Evolutionary conservation across 495 filamentous ascomycete species (phyloP).

Genomic region (Astrothelium macrocarpum): DNA sequence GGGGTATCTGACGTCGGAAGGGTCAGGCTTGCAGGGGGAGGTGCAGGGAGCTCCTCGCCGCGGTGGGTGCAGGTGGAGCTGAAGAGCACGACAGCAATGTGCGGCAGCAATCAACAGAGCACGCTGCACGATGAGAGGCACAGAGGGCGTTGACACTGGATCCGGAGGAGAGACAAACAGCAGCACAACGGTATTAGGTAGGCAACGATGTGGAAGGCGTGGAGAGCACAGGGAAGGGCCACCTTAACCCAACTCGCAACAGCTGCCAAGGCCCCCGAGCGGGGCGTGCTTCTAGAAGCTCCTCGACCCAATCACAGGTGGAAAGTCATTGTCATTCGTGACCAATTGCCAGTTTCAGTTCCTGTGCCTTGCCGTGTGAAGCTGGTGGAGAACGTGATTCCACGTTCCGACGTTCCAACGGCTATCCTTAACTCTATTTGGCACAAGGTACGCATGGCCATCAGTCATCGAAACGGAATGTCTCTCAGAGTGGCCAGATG

Average conservation of each 20-base stretch:
- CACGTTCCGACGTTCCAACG: too few relatives aligned
- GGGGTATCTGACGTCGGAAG: slow-evolving; percentile 7
- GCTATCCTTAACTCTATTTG: too few relatives aligned
- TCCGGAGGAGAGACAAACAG: too few relatives aligned
- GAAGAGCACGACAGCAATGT: not conserved
- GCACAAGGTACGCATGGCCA: too few relatives aligned
- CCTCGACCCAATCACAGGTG: not conserved
- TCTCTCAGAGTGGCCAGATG: too few relatives aligned
- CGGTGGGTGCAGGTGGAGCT: too few relatives aligned
- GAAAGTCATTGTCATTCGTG: not conserved
- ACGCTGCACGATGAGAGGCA: not conserved
- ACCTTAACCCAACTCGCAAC: not conserved
- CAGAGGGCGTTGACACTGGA: too few relatives aligned
- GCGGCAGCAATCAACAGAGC: not conserved
- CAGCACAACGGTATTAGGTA: not conserved
- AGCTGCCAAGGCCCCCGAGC: not conserved
- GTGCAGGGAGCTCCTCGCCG: slow-evolving; percentile 1
- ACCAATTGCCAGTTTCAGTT: not conserved
- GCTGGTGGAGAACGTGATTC: too few relatives aligned
- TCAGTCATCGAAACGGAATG: too few relatives aligned
- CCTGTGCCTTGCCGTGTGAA: not conserved
- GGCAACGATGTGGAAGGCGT: not conserved
- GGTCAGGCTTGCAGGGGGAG: not conserved
- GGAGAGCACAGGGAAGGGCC: not conserved
- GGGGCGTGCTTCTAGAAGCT: not conserved